phyloP scores from a whole-genome alignment of 176 grass and related monocot species.

The Carex littledalei region DNA sequence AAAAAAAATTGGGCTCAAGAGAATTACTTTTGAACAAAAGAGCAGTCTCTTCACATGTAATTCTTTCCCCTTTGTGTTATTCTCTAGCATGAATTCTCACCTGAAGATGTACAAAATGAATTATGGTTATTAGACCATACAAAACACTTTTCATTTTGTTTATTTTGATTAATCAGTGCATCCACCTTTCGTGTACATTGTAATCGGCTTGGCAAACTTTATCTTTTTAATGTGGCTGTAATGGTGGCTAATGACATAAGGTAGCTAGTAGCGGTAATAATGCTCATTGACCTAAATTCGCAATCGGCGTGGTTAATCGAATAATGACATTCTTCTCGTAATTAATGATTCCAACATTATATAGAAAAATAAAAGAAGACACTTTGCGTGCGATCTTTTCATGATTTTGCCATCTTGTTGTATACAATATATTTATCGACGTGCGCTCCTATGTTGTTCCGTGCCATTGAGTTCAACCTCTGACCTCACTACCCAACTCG shows the following conservation, averaged over 20 bases:
- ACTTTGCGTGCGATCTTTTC: conserved; percentile 21
- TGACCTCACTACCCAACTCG: conserved; percentile 45
- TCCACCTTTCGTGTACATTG: neutral
- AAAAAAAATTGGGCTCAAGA: neutral
- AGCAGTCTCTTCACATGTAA: neutral
- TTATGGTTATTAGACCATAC: neutral
- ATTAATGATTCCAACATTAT: neutral
- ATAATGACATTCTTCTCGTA: neutral
- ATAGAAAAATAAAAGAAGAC: neutral
- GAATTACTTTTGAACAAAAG: neutral
- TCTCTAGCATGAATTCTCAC: neutral
- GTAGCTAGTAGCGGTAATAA: neutral
- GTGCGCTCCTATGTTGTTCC: neutral
- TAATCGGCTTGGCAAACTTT: too few relatives aligned
- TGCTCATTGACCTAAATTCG: neutral
- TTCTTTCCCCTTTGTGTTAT: neutral
- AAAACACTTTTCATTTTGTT: neutral
- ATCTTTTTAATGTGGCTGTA: neutral
- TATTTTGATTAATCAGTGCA: neutral
- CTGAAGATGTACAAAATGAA: too few relatives aligned
- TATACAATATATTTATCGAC: neutral
- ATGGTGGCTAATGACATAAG: neutral
- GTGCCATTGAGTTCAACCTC: conserved; percentile 12
- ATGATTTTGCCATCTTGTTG: conserved; percentile 6
- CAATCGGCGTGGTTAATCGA: neutral